These are phyloP conservation scores for Ilex aquifolium DNA, from an alignment of 257 asterid genomes.

Conservation along the genomic window DNA sequence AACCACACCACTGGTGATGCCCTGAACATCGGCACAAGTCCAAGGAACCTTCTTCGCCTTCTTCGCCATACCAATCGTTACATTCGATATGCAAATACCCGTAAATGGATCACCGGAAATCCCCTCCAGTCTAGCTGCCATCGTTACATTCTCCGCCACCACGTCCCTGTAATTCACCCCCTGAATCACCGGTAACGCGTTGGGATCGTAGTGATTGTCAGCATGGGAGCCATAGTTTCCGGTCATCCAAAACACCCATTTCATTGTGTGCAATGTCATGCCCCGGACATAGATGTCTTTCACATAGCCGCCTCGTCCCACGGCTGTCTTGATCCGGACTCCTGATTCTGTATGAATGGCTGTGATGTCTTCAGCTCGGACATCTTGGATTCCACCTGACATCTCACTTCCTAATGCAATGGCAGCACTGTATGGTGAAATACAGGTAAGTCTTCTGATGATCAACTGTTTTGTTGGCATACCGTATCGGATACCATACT, in stretches of 20 bases:
- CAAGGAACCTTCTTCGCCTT: slow-evolving; percentile 46
- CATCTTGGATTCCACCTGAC: slow-evolving; percentile 90
- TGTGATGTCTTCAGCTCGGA: slow-evolving; percentile 59
- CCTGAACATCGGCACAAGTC: slow-evolving; percentile 55
- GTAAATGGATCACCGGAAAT: slow-evolving; percentile 76
- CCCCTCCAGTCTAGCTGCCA: slow-evolving; percentile 79
- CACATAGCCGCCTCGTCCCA: slow-evolving; percentile 73
- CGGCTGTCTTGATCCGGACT: slow-evolving; percentile 67
- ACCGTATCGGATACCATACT: slow-evolving; percentile 68
- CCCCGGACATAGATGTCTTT: slow-evolving; percentile 64
- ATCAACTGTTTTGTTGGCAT: slow-evolving; percentile 72
- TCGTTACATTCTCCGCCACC: slow-evolving; percentile 65
- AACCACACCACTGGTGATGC: slow-evolving; percentile 49
- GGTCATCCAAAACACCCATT: slow-evolving; percentile 89
- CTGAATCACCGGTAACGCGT: slow-evolving; percentile 59
- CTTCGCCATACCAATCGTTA: slow-evolving; percentile 61
- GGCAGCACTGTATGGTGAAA: slow-evolving; percentile 87
- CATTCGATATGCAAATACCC: slow-evolving; percentile 71
- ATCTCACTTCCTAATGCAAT: slow-evolving; percentile 86
- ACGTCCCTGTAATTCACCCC: slow-evolving; percentile 73
- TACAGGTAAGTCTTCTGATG: slow-evolving; percentile 70
- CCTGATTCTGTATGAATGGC: slow-evolving; percentile 78
- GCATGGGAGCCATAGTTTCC: slow-evolving; percentile 91
- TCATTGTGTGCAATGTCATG: slow-evolving; percentile 76
- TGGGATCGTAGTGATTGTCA: slow-evolving; percentile 58